A percentile compares a stretch with the other conserved stretches of the same genome.
Conservation (phyloP, 768 basidiomycete genomes). For the Russula dissimulans region DNA sequence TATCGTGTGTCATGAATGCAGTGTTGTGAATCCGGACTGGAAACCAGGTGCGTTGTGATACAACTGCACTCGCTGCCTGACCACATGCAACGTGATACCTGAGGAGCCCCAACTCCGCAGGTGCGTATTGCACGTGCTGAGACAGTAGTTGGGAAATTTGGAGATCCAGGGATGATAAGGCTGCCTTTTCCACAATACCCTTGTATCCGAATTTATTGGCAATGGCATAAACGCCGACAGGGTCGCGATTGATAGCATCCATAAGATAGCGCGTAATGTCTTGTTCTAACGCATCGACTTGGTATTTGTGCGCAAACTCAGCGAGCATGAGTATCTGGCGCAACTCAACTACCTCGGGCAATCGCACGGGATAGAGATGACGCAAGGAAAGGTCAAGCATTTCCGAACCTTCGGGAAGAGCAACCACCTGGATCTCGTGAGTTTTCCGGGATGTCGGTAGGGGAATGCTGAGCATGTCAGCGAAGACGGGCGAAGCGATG, state of each 20-base stretch:
- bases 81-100: too few species aligned
- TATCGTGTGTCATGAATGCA: too few species aligned
- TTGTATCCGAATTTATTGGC: neutral
- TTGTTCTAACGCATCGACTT: neutral
- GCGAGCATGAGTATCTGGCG: neutral
- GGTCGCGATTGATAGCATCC: neutral
- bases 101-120: neutral
- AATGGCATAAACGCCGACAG: constrained; percentile 8
- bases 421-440: neutral
- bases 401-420: constrained; percentile 1
- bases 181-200: neutral
- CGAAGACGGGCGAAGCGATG: constrained; percentile 3
- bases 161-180: neutral
- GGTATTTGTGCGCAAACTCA: constrained; percentile 12
- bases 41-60: too few species aligned
- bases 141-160: neutral
- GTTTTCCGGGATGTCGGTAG: neutral
- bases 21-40: too few species aligned
- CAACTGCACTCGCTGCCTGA: too few species aligned
- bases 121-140: neutral
- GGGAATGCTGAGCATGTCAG: constrained; percentile 5
- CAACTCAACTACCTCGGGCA: neutral
- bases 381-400: constrained; percentile 8
- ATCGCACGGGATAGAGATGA: constrained; percentile 7
- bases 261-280: neutral